These are phyloP conservation scores for Cladophialophora chaetospira DNA, from an alignment of 2,329 filamentous ascomycete species.

Conservation along the genomic window DNA sequence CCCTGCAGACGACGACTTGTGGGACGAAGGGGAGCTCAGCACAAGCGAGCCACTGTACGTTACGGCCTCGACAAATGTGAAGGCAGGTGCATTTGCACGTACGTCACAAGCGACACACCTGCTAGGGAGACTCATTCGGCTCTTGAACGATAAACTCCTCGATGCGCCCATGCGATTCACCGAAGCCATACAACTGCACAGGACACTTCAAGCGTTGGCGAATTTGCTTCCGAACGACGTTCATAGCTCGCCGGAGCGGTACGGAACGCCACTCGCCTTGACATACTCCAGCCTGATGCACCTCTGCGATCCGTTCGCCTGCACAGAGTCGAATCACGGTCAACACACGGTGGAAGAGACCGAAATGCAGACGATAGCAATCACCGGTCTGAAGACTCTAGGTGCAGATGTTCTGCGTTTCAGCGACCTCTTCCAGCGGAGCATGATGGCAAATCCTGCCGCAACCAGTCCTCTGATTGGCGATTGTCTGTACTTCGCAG, in stretches of 20 bases:
- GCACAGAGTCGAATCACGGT: slow-evolving; percentile 35
- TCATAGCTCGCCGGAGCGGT: slow-evolving; percentile 27
- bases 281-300: slow-evolving; percentile 38
- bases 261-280: slow-evolving; percentile 39
- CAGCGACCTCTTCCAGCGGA: slow-evolving; percentile 16
- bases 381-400: slow-evolving; percentile 31
- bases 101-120: slow-evolving; percentile 41
- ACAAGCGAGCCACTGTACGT: slow-evolving; percentile 34
- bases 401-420: slow-evolving; percentile 30
- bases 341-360: slow-evolving; percentile 38
- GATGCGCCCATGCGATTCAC: slow-evolving; percentile 37
- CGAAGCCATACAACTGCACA: slow-evolving; percentile 40
- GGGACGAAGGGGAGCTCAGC: slow-evolving; percentile 32
- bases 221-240: slow-evolving; percentile 36
- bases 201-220: slow-evolving; percentile 37
- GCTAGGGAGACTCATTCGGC: slow-evolving; percentile 37
- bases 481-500: slow-evolving; percentile 40
- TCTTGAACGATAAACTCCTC: slow-evolving; percentile 36
- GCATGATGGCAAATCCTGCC: slow-evolving; percentile 24
- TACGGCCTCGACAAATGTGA: slow-evolving; percentile 31
- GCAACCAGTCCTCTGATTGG: slow-evolving; percentile 34
- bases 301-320: slow-evolving; percentile 39
- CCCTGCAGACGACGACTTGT: slow-evolving; percentile 33
- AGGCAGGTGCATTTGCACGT: slow-evolving; percentile 38
- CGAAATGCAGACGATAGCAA: slow-evolving; percentile 39